These are phyloP conservation scores for Exutisphaerella laricina DNA, from an alignment of 2,329 filamentous ascomycete genomes.

Conservation along the genomic window DNA sequence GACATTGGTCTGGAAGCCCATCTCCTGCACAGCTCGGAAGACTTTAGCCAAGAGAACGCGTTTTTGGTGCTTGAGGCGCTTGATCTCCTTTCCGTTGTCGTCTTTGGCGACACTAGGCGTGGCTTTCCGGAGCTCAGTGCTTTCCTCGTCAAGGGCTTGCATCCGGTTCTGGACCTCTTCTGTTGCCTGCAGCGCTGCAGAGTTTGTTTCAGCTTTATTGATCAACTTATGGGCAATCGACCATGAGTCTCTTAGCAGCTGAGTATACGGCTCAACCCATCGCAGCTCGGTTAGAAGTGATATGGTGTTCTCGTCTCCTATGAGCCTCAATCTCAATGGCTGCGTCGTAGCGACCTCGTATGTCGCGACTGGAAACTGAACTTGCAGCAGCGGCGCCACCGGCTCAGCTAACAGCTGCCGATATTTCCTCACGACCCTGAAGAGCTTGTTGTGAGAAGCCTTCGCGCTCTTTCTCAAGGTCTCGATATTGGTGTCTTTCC, in stretches of 20 bases:
- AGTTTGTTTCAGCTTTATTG: not conserved
- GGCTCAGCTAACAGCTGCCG: constrained; percentile 71
- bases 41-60: constrained; percentile 85
- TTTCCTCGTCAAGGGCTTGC: constrained; percentile 57
- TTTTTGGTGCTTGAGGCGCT: constrained; percentile 87
- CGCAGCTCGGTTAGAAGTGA: not conserved
- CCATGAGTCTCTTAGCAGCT: not conserved
- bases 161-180: constrained; percentile 14
- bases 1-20: constrained; percentile 85
- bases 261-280: not conserved
- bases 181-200: constrained; percentile 1
- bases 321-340: not conserved
- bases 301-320: not conserved
- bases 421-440: constrained; percentile 87
- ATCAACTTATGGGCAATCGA: not conserved
- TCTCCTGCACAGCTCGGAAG: constrained; percentile 71
- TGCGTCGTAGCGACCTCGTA: not conserved
- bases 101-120: constrained; percentile 77
- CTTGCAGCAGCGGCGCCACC: constrained; percentile 54
- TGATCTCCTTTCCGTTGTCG: constrained; percentile 76
- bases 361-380: constrained; percentile 18
- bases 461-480: constrained; percentile 83
- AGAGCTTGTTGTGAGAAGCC: constrained; percentile 85
- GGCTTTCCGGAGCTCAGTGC: constrained; percentile 70
- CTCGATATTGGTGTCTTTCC: constrained; percentile 96